phyloP scores from a whole-genome alignment of 345 rosid genomes.

The Rhodamnia rubescens region DNA sequence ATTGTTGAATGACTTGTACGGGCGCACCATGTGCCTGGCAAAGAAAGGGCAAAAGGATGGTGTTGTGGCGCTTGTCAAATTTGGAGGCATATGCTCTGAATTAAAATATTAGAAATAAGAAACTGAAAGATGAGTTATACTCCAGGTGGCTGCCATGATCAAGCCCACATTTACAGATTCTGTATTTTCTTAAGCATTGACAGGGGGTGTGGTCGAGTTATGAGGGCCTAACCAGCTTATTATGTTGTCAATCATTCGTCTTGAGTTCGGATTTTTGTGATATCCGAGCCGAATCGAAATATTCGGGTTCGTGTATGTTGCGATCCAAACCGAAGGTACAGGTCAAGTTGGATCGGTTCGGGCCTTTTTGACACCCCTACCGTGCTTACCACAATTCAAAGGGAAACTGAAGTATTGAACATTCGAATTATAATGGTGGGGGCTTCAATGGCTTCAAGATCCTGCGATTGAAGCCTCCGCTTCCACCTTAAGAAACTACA shows the following conservation, averaged over 20 bases:
- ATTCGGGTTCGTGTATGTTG: no score
- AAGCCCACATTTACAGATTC: not conserved
- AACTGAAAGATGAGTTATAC: not conserved
- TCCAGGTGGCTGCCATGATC: not conserved
- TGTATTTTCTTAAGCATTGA: not conserved
- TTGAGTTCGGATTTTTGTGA: no score
- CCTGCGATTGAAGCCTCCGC: not conserved
- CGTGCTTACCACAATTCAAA: not conserved
- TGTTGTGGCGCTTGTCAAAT: not conserved
- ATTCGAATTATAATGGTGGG: not conserved
- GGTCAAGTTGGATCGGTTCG: no score
- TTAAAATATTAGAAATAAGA: not conserved
- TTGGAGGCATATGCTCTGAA: not conserved
- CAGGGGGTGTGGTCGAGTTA: not conserved
- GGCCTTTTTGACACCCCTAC: no score
- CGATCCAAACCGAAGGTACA: no score
- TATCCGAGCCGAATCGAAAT: no score
- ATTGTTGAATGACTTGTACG: not conserved
- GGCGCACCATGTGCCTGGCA: not conserved
- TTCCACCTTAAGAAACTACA: not conserved
- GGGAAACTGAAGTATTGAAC: not conserved
- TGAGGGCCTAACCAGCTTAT: not conserved
- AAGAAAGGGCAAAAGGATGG: not conserved
- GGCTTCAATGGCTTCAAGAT: not conserved
- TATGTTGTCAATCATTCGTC: no score